A percentile compares a stretch with the other conserved stretches of the same genome.
These are phyloP conservation scores for Allium sativum DNA, from an alignment of 106 monocot genomes.

Conservation along the genomic window DNA sequence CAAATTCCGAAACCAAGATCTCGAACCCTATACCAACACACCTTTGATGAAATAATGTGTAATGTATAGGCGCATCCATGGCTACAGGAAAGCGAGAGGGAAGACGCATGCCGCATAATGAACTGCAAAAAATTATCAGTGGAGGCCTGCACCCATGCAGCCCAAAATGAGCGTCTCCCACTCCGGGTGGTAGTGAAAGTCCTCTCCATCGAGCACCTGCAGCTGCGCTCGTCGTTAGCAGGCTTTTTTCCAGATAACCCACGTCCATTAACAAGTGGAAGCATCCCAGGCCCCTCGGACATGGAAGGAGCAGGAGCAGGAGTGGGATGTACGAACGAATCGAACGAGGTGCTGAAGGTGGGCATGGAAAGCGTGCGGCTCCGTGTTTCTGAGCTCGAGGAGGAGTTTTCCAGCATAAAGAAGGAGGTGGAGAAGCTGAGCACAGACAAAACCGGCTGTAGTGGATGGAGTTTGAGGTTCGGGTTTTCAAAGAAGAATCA, in stretches of 20 bases:
- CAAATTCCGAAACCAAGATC: too few species aligned
- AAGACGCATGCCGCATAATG: slow-evolving; percentile 36
- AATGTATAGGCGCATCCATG: slow-evolving; percentile 37
- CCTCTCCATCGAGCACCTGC: slow-evolving; percentile 51
- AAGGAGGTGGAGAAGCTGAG: slow-evolving; percentile 44
- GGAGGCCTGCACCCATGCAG: slow-evolving; percentile 50
- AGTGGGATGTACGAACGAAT: neutral
- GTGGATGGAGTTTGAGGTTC: slow-evolving; percentile 20
- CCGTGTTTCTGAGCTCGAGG: slow-evolving; percentile 46
- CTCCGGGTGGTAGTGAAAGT: slow-evolving; percentile 44
- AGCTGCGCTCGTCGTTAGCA: slow-evolving; percentile 40
- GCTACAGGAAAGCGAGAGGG: slow-evolving; percentile 24
- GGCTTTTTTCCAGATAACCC: slow-evolving; percentile 36
- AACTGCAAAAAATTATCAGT: slow-evolving; percentile 50
- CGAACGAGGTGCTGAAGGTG: slow-evolving; percentile 24
- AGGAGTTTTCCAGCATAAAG: slow-evolving; percentile 46
- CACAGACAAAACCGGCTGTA: slow-evolving; percentile 15
- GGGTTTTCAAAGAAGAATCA: slow-evolving; percentile 26
- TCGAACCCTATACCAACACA: too few species aligned
- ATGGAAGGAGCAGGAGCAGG: slow-evolving; percentile 16
- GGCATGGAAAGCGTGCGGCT: slow-evolving; percentile 29
- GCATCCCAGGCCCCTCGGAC: neutral
- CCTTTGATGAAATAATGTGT: too few species aligned
- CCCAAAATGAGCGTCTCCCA: slow-evolving; percentile 51
- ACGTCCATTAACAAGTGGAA: slow-evolving; percentile 22